Evolutionary conservation across 768 basidiomycete species (phyloP).

Genomic region (Gloeophyllum trabeum): DNA sequence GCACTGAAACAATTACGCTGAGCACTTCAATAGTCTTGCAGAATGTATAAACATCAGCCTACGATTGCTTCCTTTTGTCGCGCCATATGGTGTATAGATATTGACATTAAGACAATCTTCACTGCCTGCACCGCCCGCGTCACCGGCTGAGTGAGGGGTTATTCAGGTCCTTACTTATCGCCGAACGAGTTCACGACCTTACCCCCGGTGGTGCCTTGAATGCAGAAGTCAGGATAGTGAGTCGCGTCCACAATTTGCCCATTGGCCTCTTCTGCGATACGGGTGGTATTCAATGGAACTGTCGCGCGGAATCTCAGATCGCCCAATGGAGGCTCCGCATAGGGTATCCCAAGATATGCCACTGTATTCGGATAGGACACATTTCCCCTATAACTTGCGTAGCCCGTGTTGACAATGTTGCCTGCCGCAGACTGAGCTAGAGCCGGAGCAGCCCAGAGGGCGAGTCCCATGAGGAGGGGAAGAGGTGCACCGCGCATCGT

Average conservation of each 20-base stretch:
- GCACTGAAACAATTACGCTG: too few relatives aligned
- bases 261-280: slow-evolving; percentile 19
- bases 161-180: background rate
- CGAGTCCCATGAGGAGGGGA: too few relatives aligned
- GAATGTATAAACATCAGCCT: too few relatives aligned
- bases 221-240: slow-evolving; percentile 42
- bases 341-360: slow-evolving; percentile 30
- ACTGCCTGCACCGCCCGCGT: slow-evolving; percentile 25
- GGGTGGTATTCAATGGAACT: slow-evolving; percentile 15
- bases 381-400: background rate
- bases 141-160: background rate
- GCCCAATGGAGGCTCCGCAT: slow-evolving; percentile 41
- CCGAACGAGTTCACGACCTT: slow-evolving; percentile 4
- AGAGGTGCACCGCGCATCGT: too few relatives aligned
- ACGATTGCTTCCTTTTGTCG: slow-evolving; percentile 29
- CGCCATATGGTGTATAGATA: slow-evolving; percentile 42
- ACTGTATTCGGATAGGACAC: background rate
- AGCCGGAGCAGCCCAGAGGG: too few relatives aligned
- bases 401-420: background rate
- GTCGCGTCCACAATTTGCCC: slow-evolving; percentile 38
- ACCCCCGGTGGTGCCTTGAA: slow-evolving; percentile 45
- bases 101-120: slow-evolving; percentile 65
- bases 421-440: too few relatives aligned
- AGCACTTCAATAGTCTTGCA: too few relatives aligned
- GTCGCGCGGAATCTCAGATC: slow-evolving; percentile 31